Evolutionary conservation across 148 eudicot genomes (phyloP), one percentile per base, ranked within the genome.

Genomic region (Talinum fruticosum): DNA sequence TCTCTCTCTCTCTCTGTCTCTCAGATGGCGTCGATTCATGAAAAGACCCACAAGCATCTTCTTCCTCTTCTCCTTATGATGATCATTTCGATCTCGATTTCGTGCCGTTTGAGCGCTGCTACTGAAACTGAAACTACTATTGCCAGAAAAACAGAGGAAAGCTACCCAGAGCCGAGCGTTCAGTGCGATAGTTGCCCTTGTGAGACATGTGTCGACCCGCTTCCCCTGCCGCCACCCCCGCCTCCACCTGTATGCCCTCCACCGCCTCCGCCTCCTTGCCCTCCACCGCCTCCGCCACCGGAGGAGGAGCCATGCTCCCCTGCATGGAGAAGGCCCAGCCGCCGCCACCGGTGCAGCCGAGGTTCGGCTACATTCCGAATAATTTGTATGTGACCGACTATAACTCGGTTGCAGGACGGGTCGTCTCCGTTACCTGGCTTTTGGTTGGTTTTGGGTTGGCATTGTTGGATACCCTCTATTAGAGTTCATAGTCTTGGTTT

Each of bases 161-260:
- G 21, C 23, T 1, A 59, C 23, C 85, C 79, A 59, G 83, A 84
- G 47, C 72, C 82, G 15, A 83, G 82, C 70, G 75, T 85, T 6
- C 85, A 89, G 66, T 90, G 91, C 76, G 86, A 81, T 66, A 75
- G 81, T 15, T 88, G 91, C 66, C 82, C 90, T 21, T 89, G 92
- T 71, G 77, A 61, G 73, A 83, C 84, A 3, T 82, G 84, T 57
- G 32, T 73, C 24, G 75, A 82, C 47, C 77, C 76, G 33, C 53
- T 51, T 57, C 49, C 87, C 74, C 77, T 71, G 38, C 70, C 81
- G 57, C 62, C 62, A 23, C 81, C 85, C 4, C 83, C 82, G 2
- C 82, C 88, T 0, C 80, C 84, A 19, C 71, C 75, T 0, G 74
- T 21, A 33, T 80, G 78, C 18, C 85, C 88, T 3, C 84, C 83